A percentile compares a stretch with the other conserved stretches of the same genome.
Evolutionary conservation across 768 basidiomycete species (phyloP).

Genomic region (Macrolepiota fuliginosa): DNA sequence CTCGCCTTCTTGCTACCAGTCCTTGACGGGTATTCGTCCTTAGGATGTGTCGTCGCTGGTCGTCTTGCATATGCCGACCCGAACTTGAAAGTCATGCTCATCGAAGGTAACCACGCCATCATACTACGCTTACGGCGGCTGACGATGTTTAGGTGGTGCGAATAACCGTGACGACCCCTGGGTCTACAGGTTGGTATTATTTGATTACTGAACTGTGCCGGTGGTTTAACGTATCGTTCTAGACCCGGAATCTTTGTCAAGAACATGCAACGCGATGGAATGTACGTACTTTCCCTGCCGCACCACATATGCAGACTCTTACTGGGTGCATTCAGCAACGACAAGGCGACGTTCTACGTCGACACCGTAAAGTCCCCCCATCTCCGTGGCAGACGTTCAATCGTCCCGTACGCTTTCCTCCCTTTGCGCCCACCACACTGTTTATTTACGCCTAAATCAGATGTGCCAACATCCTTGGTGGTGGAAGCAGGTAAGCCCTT

Average conservation of each 20-base stretch:
- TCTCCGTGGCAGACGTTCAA: conserved; percentile 60
- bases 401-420: conserved; percentile 54
- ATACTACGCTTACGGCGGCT: neutral
- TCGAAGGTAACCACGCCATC: conserved; percentile 47
- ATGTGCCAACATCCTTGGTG: conserved; percentile 67
- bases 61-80: conserved; percentile 71
- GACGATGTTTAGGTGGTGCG: conserved; percentile 46
- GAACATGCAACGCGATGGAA: conserved; percentile 70
- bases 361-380: conserved; percentile 57
- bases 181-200: conserved; percentile 54
- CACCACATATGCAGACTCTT: neutral
- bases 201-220: neutral
- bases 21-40: neutral
- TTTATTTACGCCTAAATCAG: conserved; percentile 26
- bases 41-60: conserved; percentile 67
- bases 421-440: neutral
- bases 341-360: conserved; percentile 71
- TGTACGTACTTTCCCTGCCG: conserved; percentile 38
- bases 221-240: neutral
- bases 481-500: conserved; percentile 48
- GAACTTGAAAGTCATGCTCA: conserved; percentile 71
- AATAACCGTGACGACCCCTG: conserved; percentile 75
- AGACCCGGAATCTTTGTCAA: conserved; percentile 67
- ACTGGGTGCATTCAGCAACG: conserved; percentile 42
- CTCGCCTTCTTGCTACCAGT: neutral